Percentiles rank a stretch among this genome's conserved stretches.
Evolutionary conservation across 306 rosid species (phyloP).

Genomic region (Acacia crassicarpa): DNA sequence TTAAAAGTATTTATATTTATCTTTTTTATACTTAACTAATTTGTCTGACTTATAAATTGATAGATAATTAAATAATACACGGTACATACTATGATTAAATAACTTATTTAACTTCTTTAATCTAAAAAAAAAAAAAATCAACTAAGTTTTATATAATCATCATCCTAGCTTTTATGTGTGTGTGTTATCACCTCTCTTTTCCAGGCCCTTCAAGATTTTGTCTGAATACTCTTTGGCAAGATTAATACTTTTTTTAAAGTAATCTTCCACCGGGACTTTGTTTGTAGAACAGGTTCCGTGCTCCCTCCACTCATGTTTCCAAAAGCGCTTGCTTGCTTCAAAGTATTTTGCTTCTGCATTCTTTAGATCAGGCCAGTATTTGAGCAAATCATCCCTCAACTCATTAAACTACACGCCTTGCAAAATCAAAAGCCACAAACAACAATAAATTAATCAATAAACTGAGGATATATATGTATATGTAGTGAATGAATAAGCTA

Average conservation of each 20-base stretch:
- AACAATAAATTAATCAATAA: no score
- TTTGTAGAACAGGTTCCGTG: neutral
- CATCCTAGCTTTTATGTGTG: no score
- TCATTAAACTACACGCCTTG: neutral
- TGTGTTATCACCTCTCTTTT: neutral
- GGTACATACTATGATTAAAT: no score
- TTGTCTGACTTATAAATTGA: no score
- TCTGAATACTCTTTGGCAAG: neutral
- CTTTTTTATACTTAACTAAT: no score
- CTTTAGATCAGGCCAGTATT: neutral
- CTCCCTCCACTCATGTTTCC: neutral
- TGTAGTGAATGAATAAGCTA: no score
- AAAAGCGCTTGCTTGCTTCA: neutral
- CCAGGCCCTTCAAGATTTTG: neutral
- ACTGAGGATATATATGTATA: no score
- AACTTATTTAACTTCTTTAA: no score
- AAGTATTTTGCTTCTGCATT: neutral
- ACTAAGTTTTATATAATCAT: no score
- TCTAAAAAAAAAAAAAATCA: no score
- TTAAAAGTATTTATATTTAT: no score
- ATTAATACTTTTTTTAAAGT: neutral
- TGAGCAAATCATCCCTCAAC: neutral
- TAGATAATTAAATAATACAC: no score
- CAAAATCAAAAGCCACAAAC: neutral
- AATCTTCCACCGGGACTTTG: neutral